Conservation (phyloP, 495 filamentous ascomycete genomes). For the Gamarada debralockiae region DNA sequence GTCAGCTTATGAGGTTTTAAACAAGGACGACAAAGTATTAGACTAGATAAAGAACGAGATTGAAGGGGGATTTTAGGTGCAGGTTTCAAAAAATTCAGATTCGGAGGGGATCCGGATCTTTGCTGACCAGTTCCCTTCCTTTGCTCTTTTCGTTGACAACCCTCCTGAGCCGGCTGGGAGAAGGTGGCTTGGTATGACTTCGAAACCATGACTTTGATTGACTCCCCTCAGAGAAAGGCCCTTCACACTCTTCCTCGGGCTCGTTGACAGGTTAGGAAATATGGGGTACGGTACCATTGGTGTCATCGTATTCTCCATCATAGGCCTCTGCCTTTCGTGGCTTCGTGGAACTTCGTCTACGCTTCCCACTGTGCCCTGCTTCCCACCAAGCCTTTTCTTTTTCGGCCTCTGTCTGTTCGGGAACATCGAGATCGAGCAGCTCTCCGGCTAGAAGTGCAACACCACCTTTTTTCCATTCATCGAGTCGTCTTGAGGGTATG, state of each 20-base stretch:
- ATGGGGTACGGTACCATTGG: conserved; percentile 33
- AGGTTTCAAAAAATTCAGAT: not conserved
- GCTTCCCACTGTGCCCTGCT: conserved; percentile 28
- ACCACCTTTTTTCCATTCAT: conserved; percentile 57
- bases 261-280: conserved; percentile 2
- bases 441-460: conserved; percentile 45
- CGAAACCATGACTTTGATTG: not conserved
- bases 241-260: conserved; percentile 6
- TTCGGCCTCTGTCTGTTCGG: conserved; percentile 30
- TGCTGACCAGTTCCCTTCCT: not conserved
- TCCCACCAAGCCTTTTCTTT: conserved; percentile 54
- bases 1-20: conserved; percentile 25
- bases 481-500: conserved; percentile 40
- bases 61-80: not conserved
- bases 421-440: conserved; percentile 41
- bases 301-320: conserved; percentile 47
- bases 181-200: not conserved
- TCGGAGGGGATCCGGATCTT: not conserved
- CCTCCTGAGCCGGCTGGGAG: not conserved
- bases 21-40: not conserved
- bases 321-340: conserved; percentile 35
- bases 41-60: not conserved
- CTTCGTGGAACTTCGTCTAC: conserved; percentile 26
- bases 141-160: not conserved
- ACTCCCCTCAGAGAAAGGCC: conserved; percentile 6